Evolutionary conservation across 495 filamentous ascomycete species (phyloP), one percentile per base, ranked within the genome.

Genomic region (Corynascus novoguineensis): DNA sequence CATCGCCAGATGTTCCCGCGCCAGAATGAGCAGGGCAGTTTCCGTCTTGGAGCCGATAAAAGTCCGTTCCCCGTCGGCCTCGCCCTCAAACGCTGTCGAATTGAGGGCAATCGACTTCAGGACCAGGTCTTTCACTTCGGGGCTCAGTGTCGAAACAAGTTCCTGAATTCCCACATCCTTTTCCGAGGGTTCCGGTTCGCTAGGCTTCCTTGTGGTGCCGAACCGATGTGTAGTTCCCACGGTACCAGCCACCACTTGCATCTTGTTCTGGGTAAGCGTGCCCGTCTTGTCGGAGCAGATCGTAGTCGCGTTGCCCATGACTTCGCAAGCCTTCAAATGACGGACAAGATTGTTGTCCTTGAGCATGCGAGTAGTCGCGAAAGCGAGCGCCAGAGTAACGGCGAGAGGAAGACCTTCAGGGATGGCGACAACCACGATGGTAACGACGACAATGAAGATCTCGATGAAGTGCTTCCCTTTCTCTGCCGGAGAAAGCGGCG

Each of bases 251-350:
- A 95, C 89, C 9, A 90, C 86, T 32, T 82, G 85, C 90, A 96
- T 96, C 73, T 89, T 90, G 64, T 96, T 96, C 68, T 92, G 85
- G 0, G 89, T 93, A n/a, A 97, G 75, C 3, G 92, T 97, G 53
- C 92, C 92, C 0, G 92, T 97, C 70, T 97, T 97, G 74, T 97
- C 92, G 3, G 92, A 96, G 72, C 92, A 97, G 47, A 97, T 89
- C 1, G 89, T 92, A 0, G 92, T 96, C 5, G 92, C 92, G 70
- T 96, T 96, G 22, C 92, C 92, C 92, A 97, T 97, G n/a, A 92
- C 95, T 70, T 97, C 92, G 70, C 92, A 97, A 42, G 92, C 92
- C 63, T 90, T 86, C 37, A 97, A 77, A 53, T 92, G 81, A 27
- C 92, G 88, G 49, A 97, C 92, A 47, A 97, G 71, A 60, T 97